Conservation (phyloP, 768 basidiomycete species). For the Boletellus ananas region DNA sequence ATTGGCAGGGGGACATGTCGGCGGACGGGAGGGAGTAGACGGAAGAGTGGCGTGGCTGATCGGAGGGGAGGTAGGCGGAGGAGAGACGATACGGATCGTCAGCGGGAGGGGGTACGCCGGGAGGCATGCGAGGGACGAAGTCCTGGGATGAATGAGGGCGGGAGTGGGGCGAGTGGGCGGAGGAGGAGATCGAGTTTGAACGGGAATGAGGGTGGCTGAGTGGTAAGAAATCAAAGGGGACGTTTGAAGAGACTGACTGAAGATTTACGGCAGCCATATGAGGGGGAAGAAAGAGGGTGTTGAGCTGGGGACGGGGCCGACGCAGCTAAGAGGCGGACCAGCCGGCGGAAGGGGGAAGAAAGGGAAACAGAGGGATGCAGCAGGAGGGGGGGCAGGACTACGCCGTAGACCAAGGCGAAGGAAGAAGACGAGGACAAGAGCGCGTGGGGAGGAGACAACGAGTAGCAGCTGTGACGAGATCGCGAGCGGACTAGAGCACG, state of each 20-base stretch:
- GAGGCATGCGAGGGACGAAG: slow-evolving; percentile 48
- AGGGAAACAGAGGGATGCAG: not conserved
- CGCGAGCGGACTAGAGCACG: slow-evolving; percentile 28
- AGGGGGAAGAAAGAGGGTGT: slow-evolving; percentile 37
- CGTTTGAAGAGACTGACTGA: slow-evolving; percentile 63
- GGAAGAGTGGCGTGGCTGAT: slow-evolving; percentile 46
- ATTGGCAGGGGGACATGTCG: slow-evolving; percentile 50
- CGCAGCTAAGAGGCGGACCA: slow-evolving; percentile 50
- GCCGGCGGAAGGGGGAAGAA: slow-evolving; percentile 35
- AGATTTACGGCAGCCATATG: slow-evolving; percentile 72
- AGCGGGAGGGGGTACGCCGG: slow-evolving; percentile 45
- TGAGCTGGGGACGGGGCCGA: slow-evolving; percentile 29
- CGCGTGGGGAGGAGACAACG: slow-evolving; percentile 12
- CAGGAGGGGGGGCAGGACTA: slow-evolving; percentile 11
- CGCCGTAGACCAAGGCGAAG: slow-evolving; percentile 25
- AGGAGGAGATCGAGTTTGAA: slow-evolving; percentile 73
- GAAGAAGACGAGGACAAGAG: slow-evolving; percentile 15
- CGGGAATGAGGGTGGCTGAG: slow-evolving; percentile 64
- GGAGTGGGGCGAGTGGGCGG: slow-evolving; percentile 67
- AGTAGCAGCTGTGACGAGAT: slow-evolving; percentile 31
- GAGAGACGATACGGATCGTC: slow-evolving; percentile 73
- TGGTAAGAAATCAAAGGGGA: slow-evolving; percentile 71
- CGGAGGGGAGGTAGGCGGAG: slow-evolving; percentile 45
- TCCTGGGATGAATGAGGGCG: slow-evolving; percentile 80
- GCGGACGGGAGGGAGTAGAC: slow-evolving; percentile 39